These are phyloP conservation scores for Paramecium caudatum DNA, from an alignment of 73 alveolate species.

Conservation along the genomic window DNA sequence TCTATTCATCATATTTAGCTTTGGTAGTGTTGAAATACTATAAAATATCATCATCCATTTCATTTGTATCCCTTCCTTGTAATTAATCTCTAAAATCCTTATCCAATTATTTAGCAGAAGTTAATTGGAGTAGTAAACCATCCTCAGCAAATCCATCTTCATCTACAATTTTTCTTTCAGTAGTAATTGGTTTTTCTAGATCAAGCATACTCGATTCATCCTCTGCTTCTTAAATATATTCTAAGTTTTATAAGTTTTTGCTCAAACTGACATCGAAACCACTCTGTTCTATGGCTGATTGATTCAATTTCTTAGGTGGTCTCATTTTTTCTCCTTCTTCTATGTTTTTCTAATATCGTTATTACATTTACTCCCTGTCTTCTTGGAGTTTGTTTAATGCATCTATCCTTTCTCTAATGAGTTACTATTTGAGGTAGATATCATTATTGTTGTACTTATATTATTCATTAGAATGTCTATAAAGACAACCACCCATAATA, in stretches of 20 bases:
- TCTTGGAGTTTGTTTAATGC: not conserved
- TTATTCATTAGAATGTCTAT: conserved; percentile 8
- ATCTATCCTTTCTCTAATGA: not conserved
- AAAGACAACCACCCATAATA: not conserved
- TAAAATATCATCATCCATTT: not conserved
- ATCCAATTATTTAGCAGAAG: not conserved
- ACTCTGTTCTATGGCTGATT: not conserved
- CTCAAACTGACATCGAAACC: not conserved
- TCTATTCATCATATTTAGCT: not conserved
- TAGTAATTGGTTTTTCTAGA: not conserved
- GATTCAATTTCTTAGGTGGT: not conserved
- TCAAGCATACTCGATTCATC: conserved; percentile 9
- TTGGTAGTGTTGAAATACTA: not conserved
- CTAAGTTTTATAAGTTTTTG: not conserved
- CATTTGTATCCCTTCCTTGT: not conserved
- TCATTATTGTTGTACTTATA: not conserved
- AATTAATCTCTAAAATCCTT: not conserved
- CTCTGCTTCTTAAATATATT: conserved; percentile 6
- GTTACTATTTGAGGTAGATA: not conserved
- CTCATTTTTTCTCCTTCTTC: not conserved
- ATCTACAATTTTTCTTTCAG: not conserved
- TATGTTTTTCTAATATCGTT: not conserved
- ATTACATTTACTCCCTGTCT: conserved; percentile 44
- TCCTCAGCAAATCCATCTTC: not conserved
- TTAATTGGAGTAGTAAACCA: not conserved